These are phyloP conservation scores for Chlorella sorokiniana DNA, from an alignment of 139 green algal species.

Conservation along the genomic window DNA sequence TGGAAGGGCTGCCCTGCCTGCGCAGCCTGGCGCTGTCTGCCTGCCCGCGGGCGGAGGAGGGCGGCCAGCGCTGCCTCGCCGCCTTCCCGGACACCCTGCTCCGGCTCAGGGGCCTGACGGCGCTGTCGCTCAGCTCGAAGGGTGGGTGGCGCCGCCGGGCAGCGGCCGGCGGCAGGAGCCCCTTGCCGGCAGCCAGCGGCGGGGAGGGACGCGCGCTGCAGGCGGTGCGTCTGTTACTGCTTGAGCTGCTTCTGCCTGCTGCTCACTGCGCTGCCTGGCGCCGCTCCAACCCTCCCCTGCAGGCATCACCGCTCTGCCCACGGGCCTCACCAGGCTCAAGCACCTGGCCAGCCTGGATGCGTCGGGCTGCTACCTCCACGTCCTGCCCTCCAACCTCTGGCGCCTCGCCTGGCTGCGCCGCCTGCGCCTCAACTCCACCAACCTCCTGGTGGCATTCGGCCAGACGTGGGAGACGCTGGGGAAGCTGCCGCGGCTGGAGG, in stretches of 20 bases:
- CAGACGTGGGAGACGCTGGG: constrained; percentile 11
- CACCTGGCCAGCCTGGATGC: constrained; percentile 15
- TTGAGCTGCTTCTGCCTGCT: neutral
- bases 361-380: neutral
- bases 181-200: too few species aligned
- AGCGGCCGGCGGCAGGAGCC: too few species aligned
- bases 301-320: constrained; percentile 22
- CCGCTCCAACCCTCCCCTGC: neutral
- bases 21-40: neutral
- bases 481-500: constrained; percentile 25
- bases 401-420: constrained; percentile 16
- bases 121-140: constrained; percentile 8
- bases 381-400: constrained; percentile 19
- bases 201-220: too few species aligned
- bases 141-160: constrained; percentile 5
- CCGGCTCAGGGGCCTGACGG: constrained; percentile 14
- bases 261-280: neutral
- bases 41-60: constrained; percentile 23
- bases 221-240: neutral
- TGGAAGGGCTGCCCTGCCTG: constrained; percentile 9
- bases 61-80: neutral
- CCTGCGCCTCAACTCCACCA: constrained; percentile 25
- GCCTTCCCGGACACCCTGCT: constrained; percentile 26
- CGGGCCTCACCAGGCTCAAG: constrained; percentile 27
- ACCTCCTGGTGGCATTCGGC: neutral